Percentiles rank a stretch among this genome's conserved stretches.
Evolutionary conservation across 1,284 basidiomycete genomes (phyloP).

Genomic region (Rhodotorula sp.): DNA sequence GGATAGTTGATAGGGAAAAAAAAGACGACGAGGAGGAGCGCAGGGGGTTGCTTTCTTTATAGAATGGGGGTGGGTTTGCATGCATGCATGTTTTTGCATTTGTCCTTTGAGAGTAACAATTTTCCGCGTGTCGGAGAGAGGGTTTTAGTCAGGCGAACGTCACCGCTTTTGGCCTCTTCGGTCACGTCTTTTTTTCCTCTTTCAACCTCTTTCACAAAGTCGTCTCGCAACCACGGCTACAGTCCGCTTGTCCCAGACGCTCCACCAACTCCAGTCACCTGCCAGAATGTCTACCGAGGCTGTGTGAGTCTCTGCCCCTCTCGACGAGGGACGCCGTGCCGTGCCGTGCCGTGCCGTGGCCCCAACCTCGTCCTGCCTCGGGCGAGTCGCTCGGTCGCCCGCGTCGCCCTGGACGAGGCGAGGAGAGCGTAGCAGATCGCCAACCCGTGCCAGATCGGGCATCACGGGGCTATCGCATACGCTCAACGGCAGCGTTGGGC

Average conservation of each 20-base stretch:
- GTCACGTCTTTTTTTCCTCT: neutral
- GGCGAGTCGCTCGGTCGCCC: neutral
- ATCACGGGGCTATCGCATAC: too few relatives aligned
- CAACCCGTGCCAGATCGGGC: too few relatives aligned
- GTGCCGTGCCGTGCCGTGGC: too few relatives aligned
- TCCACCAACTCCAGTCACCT: constrained; percentile 6
- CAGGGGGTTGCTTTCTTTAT: too few relatives aligned
- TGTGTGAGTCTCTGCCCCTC: constrained; percentile 16
- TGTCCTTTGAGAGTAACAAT: too few relatives aligned
- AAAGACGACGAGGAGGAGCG: too few relatives aligned
- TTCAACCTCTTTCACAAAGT: neutral
- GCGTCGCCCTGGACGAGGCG: too few relatives aligned
- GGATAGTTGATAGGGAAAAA: neutral
- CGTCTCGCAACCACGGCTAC: constrained; percentile 14
- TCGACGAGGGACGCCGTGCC: neutral
- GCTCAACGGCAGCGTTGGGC: too few relatives aligned
- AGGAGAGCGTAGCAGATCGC: too few relatives aligned
- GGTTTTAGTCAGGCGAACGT: neutral
- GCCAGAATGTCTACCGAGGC: constrained; percentile 20
- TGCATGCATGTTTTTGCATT: too few relatives aligned
- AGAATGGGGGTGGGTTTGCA: too few relatives aligned
- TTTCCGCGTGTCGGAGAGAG: too few relatives aligned
- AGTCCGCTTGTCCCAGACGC: constrained; percentile 10
- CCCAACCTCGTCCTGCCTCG: neutral
- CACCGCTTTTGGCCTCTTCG: neutral